Conservation (phyloP, 306 rosid species). For the Pyrus bretschneideri region DNA sequence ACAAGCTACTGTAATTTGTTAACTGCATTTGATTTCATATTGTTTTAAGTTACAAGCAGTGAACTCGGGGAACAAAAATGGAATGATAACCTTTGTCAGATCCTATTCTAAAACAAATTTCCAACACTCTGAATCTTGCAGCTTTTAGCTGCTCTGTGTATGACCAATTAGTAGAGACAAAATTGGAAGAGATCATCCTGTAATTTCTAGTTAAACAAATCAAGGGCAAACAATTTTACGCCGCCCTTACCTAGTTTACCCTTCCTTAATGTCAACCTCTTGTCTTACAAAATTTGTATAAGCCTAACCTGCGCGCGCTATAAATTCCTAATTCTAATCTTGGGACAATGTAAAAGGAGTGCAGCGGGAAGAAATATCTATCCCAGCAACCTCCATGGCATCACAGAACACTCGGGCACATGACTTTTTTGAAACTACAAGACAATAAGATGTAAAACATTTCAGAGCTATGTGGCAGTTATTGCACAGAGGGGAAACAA, state of each 20-base stretch:
- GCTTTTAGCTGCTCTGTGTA: neutral
- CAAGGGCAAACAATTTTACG: slow-evolving; percentile 46
- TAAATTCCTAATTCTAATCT: slow-evolving; percentile 13
- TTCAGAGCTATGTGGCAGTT: neutral
- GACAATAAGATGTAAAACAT: slow-evolving; percentile 1
- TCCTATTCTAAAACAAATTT: neutral
- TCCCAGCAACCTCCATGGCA: slow-evolving; percentile 98
- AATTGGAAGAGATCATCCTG: neutral
- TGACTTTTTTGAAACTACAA: slow-evolving; percentile 78
- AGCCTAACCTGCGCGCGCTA: slow-evolving; percentile 14
- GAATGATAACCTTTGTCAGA: neutral
- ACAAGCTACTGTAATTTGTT: too few species aligned
- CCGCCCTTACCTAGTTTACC: slow-evolving; percentile 19
- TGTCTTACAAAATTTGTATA: neutral
- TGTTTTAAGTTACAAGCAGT: too few species aligned
- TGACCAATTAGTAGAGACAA: neutral
- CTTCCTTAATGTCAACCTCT: slow-evolving; percentile 7
- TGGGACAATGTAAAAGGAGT: slow-evolving; percentile 26
- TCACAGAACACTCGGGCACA: slow-evolving; percentile 86
- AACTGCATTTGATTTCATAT: too few species aligned
- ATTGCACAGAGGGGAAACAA: neutral
- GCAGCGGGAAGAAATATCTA: slow-evolving; percentile 81
- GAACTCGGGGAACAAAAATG: neutral
- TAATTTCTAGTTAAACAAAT: slow-evolving; percentile 30
- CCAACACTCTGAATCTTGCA: neutral